These are phyloP conservation scores for Trametopsis cervina DNA, from an alignment of 768 basidiomycete genomes.

Conservation along the genomic window DNA sequence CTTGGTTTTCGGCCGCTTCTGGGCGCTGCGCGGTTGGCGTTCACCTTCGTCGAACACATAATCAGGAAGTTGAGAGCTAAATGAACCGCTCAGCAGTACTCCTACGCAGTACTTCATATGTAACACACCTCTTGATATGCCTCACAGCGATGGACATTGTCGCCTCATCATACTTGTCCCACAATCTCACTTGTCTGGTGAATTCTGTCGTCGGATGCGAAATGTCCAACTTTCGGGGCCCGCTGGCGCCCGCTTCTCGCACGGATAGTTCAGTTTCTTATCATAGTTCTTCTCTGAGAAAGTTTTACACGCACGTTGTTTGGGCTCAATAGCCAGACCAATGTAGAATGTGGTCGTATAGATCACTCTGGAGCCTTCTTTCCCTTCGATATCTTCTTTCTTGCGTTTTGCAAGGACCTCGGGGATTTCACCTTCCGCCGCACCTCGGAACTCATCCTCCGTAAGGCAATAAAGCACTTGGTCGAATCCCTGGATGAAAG, in stretches of 20 bases:
- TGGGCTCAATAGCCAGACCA: conserved; percentile 87
- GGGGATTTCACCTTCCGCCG: conserved; percentile 83
- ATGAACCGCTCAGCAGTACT: background rate
- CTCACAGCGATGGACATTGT: conserved; percentile 93
- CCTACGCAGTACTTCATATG: conserved; percentile 76
- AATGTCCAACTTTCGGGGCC: conserved; percentile 85
- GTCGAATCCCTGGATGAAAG: conserved; percentile 91
- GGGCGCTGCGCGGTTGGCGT: conserved; percentile 59
- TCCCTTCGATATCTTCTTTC: conserved; percentile 70
- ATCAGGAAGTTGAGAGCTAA: conserved; percentile 70
- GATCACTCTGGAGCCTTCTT: conserved; percentile 72
- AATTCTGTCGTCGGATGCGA: conserved; percentile 97
- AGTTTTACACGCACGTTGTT: conserved; percentile 57
- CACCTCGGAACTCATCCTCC: conserved; percentile 82
- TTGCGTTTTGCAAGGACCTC: conserved; percentile 65
- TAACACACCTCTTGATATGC: conserved; percentile 76
- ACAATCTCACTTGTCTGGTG: conserved; percentile 86
- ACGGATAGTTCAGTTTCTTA: conserved; percentile 6
- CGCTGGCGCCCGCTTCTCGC: conserved; percentile 60
- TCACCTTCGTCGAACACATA: conserved; percentile 79
- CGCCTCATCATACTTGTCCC: conserved; percentile 90
- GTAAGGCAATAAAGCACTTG: conserved; percentile 77
- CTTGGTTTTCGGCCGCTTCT: conserved; percentile 72
- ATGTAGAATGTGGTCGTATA: conserved; percentile 98
- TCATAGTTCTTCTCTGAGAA: conserved; percentile 3